phyloP scores from a whole-genome alignment of 768 basidiomycete genomes.

The Boletellus emodensis region DNA sequence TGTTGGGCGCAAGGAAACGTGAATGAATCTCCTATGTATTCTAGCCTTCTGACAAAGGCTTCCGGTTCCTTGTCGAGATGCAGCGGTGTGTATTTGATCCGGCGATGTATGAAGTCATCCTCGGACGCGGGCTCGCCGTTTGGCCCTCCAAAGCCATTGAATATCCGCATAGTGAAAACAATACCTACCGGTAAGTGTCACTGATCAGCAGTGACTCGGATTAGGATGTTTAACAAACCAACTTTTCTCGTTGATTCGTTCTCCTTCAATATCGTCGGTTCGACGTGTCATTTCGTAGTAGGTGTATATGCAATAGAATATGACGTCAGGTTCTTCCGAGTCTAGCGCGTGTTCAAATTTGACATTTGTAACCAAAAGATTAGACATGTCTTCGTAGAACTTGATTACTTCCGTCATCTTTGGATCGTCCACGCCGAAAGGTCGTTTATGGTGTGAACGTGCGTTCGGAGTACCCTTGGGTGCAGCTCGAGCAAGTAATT shows the following conservation, averaged over 20 bases:
- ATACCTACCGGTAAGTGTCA: conserved; percentile 41
- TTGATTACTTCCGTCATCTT: conserved; percentile 58
- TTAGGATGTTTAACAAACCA: conserved; percentile 1
- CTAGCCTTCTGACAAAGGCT: conserved; percentile 55
- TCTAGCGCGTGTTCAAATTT: conserved; percentile 38
- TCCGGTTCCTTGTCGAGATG: conserved; percentile 58
- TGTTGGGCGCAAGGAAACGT: conserved; percentile 67
- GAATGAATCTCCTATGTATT: conserved; percentile 61
- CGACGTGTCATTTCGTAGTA: conserved; percentile 33
- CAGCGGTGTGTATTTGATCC: conserved; percentile 55
- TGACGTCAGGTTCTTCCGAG: conserved; percentile 45
- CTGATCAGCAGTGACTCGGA: not conserved
- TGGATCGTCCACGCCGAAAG: conserved; percentile 46
- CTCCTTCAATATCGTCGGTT: conserved; percentile 33
- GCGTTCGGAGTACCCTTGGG: conserved; percentile 37
- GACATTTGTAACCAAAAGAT: conserved; percentile 64
- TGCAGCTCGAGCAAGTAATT: conserved; percentile 39
- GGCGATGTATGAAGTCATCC: conserved; percentile 31
- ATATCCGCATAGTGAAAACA: conserved; percentile 54
- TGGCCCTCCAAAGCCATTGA: conserved; percentile 34
- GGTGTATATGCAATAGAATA: conserved; percentile 67
- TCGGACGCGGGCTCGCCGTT: conserved; percentile 31
- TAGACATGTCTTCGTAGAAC: conserved; percentile 86
- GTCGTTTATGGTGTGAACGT: conserved; percentile 33
- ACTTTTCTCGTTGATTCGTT: conserved; percentile 33